Evolutionary conservation across 192 early-diverging fungal genomes (phyloP), one percentile per base, ranked within the genome.

Genomic region (Coemansia sp.): DNA sequence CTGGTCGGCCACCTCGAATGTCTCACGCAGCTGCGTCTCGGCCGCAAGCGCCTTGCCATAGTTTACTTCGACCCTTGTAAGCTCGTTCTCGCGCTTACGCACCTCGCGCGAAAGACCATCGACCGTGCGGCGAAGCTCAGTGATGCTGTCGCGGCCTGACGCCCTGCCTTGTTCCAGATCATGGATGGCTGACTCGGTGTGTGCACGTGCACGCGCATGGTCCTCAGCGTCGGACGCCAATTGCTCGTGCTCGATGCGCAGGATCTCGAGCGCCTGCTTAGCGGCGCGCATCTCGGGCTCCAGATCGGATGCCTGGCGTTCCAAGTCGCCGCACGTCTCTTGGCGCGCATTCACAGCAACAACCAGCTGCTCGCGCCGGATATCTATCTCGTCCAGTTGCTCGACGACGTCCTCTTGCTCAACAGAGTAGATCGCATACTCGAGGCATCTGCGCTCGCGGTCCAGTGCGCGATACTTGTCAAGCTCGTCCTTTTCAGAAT

Each of bases 401-500:
- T 89, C 84, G n/a, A 85, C 85, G 0, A 92, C 83, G 56, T 95
- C 92, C 36, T 87, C 81, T 63, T 93, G 93, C 79, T 99, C 95
- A 10, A 91, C 85, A 52, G 86, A 87, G 75, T 93, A 95, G 33
- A 99, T 92, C n/a, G 93, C 88, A 72, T 97, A 96, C 68, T 97
- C 95, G 8, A 98, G 79, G 25, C 88, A 90, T 32, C 95, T 82
- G 35, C 94, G 85, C 61, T 96, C 92, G 40, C 86, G 83, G 66
- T 99, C 95, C 63, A 90, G 79, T 11, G 88, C 81, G 59, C 96
- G 94, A 73, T 90, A 99, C 70, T 93, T 79, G 65, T 89, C 87
- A 41, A 99, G 73, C 73, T 99, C 95, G 23, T 92, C 89, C 63
- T 98, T 97, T 71, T 99, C 97, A 23, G 89, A 85, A 61, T 99